These are phyloP conservation scores for Setomelanomma holmii DNA, from an alignment of 2,329 filamentous ascomycete genomes.

Conservation along the genomic window DNA sequence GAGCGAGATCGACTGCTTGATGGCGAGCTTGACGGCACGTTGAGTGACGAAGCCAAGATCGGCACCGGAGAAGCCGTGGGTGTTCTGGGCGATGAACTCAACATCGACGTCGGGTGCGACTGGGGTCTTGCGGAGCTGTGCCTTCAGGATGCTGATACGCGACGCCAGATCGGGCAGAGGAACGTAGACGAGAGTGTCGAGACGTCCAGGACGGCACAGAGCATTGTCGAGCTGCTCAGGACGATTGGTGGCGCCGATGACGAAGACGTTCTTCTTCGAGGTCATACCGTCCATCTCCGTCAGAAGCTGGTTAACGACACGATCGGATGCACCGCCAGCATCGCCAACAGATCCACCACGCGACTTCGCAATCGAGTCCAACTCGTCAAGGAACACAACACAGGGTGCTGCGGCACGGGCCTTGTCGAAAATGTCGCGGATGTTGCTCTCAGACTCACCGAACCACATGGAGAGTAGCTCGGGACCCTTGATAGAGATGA, in stretches of 20 bases:
- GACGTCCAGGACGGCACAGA: slow-evolving; percentile 96
- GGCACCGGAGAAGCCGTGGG: slow-evolving; percentile 98
- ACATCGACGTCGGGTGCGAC: slow-evolving; percentile 88
- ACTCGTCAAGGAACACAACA: slow-evolving; percentile 97
- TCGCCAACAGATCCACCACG: slow-evolving; percentile 96
- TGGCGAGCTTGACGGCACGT: slow-evolving; percentile 98
- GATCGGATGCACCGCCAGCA: slow-evolving; percentile 96
- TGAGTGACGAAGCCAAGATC: slow-evolving; percentile 99
- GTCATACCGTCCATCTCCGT: slow-evolving; percentile 99
- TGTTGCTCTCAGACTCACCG: slow-evolving; percentile 99
- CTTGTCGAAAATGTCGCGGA: slow-evolving; percentile 99
- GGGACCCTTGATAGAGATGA: slow-evolving; percentile 98
- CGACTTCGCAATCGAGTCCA: slow-evolving; percentile 99
- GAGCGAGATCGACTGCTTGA: slow-evolving; percentile 90
- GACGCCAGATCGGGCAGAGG: slow-evolving; percentile 92
- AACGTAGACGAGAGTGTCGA: slow-evolving; percentile 98
- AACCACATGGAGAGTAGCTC: slow-evolving; percentile 99
- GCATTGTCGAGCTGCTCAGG: slow-evolving; percentile 98
- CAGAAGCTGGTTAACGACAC: slow-evolving; percentile 99
- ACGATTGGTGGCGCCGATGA: slow-evolving; percentile 98
- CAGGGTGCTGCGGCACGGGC: slow-evolving; percentile 96
- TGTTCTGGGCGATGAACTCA: slow-evolving; percentile 91
- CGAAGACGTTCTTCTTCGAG: slow-evolving; percentile 99
- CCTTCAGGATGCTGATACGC: slow-evolving; percentile 87
- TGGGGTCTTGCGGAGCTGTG: slow-evolving; percentile 97